Conservation (phyloP, 2,329 filamentous ascomycete species). For the Alternaria atra region DNA sequence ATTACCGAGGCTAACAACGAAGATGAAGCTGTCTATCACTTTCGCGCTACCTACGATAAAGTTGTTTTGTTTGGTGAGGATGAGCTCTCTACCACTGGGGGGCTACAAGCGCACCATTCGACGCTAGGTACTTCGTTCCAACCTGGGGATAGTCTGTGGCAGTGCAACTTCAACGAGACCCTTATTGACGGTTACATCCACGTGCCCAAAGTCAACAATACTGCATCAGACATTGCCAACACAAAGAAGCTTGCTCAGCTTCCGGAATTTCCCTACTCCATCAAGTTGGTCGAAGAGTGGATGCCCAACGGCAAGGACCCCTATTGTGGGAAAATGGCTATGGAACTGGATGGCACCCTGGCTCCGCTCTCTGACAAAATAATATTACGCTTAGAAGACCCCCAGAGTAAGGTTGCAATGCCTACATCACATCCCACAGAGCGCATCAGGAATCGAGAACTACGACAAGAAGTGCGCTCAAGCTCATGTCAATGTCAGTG, state of each 20-base stretch:
- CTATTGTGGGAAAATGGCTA: constrained; percentile 31
- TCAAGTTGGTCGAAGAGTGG: constrained; percentile 36
- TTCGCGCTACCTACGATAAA: constrained; percentile 36
- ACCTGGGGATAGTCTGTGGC: constrained; percentile 32
- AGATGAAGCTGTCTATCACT: constrained; percentile 28
- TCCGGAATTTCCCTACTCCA: constrained; percentile 30
- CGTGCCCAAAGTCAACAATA: constrained; percentile 4
- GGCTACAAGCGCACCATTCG: background rate
- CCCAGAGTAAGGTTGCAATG: constrained; percentile 6
- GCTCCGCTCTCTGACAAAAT: constrained; percentile 4
- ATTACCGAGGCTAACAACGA: background rate
- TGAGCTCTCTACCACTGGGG: constrained; percentile 16
- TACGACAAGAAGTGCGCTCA: background rate
- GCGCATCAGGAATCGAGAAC: constrained; percentile 3
- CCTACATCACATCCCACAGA: constrained; percentile 2
- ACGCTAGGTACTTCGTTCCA: constrained; percentile 16
- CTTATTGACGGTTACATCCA: constrained; percentile 38
- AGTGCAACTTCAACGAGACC: constrained; percentile 40
- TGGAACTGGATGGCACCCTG: constrained; percentile 10
- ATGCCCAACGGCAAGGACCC: constrained; percentile 24
- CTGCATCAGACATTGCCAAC: background rate
- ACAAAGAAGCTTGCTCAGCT: background rate
- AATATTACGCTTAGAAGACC: constrained; percentile 10
- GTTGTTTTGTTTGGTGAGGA: constrained; percentile 30
- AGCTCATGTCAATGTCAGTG: constrained; percentile 34